These are phyloP conservation scores for Exophiala phaeomuriformis DNA, from an alignment of 2,329 filamentous ascomycete species.

Conservation along the genomic window DNA sequence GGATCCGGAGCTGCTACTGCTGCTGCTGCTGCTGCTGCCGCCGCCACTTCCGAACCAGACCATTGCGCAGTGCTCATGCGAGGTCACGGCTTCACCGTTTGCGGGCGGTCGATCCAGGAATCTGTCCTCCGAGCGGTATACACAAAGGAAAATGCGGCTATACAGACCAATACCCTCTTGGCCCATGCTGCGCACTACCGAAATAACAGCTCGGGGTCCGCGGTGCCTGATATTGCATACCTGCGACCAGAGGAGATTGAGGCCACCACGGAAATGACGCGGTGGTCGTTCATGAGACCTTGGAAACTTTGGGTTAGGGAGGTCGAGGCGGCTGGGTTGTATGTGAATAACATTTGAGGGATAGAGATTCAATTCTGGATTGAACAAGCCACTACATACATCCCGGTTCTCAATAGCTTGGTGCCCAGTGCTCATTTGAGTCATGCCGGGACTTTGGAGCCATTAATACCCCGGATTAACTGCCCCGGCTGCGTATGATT, in stretches of 20 bases:
- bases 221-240: neutral
- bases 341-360: neutral
- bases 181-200: neutral
- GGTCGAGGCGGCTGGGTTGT: neutral
- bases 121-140: slow-evolving; percentile 41
- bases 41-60: slow-evolving; percentile 10
- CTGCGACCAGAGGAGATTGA: neutral
- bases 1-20: neutral
- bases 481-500: no score
- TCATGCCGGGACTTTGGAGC: no score
- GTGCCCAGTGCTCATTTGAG: no score
- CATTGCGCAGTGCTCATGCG: slow-evolving; percentile 40
- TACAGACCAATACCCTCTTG: slow-evolving; percentile 35
- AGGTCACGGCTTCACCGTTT: slow-evolving; percentile 40
- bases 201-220: neutral
- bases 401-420: no score
- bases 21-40: neutral
- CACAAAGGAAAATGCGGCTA: slow-evolving; percentile 38
- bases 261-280: neutral
- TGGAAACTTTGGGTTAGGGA: slow-evolving; percentile 4
- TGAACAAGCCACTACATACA: no score
- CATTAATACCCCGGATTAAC: no score
- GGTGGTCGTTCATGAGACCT: neutral
- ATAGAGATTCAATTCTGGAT: no score
- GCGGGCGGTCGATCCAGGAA: slow-evolving; percentile 35